Evolutionary conservation across 2,329 filamentous ascomycete genomes (phyloP), one percentile per base, ranked within the genome.

Genomic region (Verticillium tricorpus): DNA sequence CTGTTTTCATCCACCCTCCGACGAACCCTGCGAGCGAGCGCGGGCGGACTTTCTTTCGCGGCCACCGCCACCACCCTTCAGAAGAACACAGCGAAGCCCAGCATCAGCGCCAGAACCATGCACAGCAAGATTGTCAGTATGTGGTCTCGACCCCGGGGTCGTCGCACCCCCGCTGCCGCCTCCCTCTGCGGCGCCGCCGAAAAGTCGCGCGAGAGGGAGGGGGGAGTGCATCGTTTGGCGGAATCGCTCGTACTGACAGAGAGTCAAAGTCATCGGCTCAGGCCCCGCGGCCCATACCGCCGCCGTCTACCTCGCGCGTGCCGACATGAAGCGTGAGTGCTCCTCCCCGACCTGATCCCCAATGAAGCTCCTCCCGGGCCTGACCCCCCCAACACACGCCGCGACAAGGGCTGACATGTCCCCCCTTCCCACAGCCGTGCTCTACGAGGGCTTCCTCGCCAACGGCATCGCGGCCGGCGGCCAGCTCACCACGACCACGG

Each of bases 381-480:
- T 34, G 39, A 6, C 34, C n/a, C 9, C 25, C 45, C 3, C 6
- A 15, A 12, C 7, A 31, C 45, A 28, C 4, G 28, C 28, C 28
- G 1, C 28, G 28, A 28, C n/a, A 4, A 9, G 34, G n/a, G 22
- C 19, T 60, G 3, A 35, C 56, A 25, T 2, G 1, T 9, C 5
- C 8, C 6, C 19, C 2, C n/a, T n/a, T n/a, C 6, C 1, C 5
- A 28, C 65, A 87, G 87, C 95, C 66, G 91, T 97, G 66, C 84
- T 99, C 69, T 99, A 98, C 76, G 95, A 99, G 81, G 95, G 95
- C 69, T 97, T 99, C 85, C 88, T 99, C 76, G 95, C 95, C 70
- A 95, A 97, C 73, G 95, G 94, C 72, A 96, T 96, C 71, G 95
- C 95, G 7, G 92, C 95, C 55, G 95, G 95, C 69, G 95, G 95